Evolutionary conservation across 176 grass and related monocot species (phyloP).

Genomic region (Oryza coarctata): DNA sequence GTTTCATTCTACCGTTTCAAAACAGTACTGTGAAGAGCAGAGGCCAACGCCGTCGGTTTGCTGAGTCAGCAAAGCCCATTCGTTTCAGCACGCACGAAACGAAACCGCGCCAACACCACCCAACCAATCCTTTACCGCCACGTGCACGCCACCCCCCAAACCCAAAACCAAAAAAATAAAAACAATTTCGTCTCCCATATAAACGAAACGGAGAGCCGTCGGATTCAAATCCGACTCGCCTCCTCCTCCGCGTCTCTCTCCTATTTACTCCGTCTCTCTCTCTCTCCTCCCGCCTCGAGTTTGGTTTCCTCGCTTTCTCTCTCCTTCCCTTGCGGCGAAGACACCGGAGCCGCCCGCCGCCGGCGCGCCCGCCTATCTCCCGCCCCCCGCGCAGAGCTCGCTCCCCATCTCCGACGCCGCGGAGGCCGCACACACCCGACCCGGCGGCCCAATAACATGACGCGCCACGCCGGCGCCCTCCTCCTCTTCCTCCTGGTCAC

Average conservation of each 20-base stretch:
- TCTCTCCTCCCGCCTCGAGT: neutral
- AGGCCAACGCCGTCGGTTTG: neutral
- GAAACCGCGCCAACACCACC: neutral
- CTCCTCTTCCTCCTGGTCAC: neutral
- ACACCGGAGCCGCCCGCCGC: neutral
- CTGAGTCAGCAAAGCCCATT: neutral
- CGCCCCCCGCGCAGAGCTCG: neutral
- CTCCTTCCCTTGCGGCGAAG: neutral
- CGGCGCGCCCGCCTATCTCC: neutral
- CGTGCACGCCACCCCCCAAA: slow-evolving; percentile 15
- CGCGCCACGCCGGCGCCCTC: neutral
- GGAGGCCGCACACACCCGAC: neutral
- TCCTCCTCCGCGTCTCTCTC: neutral
- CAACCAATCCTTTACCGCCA: neutral
- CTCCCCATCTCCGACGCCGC: neutral
- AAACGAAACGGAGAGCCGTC: neutral
- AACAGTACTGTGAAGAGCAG: too few species aligned
- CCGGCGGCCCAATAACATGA: slow-evolving; percentile 1
- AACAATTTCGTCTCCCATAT: neutral
- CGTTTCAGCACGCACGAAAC: neutral
- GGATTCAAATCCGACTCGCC: slow-evolving; percentile 35
- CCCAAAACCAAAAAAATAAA: neutral
- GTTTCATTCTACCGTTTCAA: too few species aligned
- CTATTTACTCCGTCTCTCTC: neutral
- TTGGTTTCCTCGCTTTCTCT: neutral